phyloP scores from a whole-genome alignment of 225 moss, liverwort and hornwort genomes.

The Antitrichia curtipendula region DNA sequence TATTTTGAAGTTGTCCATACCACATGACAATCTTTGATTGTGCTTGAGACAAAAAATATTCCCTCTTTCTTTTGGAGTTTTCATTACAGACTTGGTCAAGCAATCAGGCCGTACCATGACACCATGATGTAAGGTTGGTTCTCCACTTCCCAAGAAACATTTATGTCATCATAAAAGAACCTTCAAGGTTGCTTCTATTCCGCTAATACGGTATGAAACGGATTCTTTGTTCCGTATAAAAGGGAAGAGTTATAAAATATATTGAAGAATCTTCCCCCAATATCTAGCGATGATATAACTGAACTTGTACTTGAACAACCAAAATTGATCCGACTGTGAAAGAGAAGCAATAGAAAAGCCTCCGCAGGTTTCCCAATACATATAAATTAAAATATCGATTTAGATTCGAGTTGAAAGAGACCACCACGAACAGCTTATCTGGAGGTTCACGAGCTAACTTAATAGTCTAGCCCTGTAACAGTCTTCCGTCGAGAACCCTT shows the following conservation, averaged over 20 bases:
- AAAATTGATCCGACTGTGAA: not conserved
- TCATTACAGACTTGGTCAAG: not conserved
- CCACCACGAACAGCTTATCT: not conserved
- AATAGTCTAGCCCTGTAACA: not conserved
- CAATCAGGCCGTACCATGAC: not conserved
- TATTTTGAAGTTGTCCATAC: not conserved
- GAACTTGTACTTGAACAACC: not conserved
- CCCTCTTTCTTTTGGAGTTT: too few relatives aligned
- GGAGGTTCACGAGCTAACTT: slow-evolving; percentile 1
- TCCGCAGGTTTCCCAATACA: not conserved
- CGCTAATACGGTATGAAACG: not conserved
- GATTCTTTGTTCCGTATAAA: too few relatives aligned
- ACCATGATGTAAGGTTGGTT: not conserved
- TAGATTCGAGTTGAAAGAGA: slow-evolving; percentile 15
- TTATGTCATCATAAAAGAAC: not conserved
- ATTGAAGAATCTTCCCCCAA: not conserved
- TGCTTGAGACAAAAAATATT: not conserved
- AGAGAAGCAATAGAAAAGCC: not conserved
- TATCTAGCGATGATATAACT: not conserved
- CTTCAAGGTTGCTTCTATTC: not conserved
- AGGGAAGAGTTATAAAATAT: not conserved
- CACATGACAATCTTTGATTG: not conserved
- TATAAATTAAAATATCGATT: not conserved
- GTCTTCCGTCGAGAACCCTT: slow-evolving; percentile 7
- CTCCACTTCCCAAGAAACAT: not conserved